Evolutionary conservation across 768 basidiomycete genomes (phyloP).

Genomic region (Lentinula guzmanii): DNA sequence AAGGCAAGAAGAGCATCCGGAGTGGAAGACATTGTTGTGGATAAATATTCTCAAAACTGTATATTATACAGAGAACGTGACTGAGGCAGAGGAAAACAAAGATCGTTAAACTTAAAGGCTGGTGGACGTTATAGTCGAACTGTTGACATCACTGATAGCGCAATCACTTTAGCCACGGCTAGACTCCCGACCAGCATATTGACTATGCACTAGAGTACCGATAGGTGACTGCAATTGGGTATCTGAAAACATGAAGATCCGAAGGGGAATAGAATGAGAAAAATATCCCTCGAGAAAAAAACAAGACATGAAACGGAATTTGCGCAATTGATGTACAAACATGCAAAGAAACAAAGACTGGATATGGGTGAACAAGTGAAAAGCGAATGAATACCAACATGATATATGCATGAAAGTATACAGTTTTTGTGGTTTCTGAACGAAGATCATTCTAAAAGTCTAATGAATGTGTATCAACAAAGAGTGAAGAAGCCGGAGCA

Average conservation of each 20-base stretch:
- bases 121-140: no score
- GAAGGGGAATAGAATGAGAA: not conserved
- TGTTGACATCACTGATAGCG: no score
- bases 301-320: not conserved
- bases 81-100: no score
- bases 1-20: conserved; percentile 52
- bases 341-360: not conserved
- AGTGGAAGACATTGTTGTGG: not conserved
- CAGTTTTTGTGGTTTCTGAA: not conserved
- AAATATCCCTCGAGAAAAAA: not conserved
- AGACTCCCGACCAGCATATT: no score
- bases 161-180: no score
- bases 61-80: not conserved
- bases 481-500: not conserved
- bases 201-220: no score
- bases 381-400: not conserved
- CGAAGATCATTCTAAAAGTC: not conserved
- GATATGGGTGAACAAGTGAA: not conserved
- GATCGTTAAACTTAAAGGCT: no score
- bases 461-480: conserved; percentile 7
- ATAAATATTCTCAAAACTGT: not conserved
- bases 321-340: not conserved
- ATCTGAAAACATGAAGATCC: no score
- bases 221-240: not conserved
- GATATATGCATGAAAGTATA: not conserved